Evolutionary conservation across 371 early-diverging fungal genomes (phyloP).

Genomic region (Saksenaea oblongispora): DNA sequence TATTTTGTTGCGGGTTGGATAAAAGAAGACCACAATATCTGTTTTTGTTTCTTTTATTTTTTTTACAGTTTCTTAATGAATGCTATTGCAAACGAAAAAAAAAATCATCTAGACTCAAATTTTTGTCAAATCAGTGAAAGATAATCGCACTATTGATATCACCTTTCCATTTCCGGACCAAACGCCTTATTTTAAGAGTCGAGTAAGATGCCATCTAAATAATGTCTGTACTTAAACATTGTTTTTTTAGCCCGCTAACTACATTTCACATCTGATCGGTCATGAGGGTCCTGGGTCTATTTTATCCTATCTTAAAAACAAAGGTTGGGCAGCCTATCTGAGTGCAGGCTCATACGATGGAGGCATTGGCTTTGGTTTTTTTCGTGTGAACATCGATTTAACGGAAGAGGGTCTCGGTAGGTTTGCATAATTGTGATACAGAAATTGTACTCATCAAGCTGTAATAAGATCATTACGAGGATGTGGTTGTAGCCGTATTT

Average conservation of each 20-base stretch:
- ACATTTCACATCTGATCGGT: conserved; percentile 76
- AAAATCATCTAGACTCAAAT: conserved; percentile 56
- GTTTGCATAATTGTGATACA: background rate
- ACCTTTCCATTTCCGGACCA: conserved; percentile 87
- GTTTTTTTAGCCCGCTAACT: conserved; percentile 58
- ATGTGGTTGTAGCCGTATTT: conserved; percentile 80
- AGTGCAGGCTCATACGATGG: conserved; percentile 62
- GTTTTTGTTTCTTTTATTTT: background rate
- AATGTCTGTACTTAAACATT: background rate
- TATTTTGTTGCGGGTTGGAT: background rate
- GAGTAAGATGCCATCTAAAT: conserved; percentile 29
- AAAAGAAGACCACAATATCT: background rate
- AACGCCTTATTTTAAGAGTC: conserved; percentile 51
- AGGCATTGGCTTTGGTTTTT: conserved; percentile 75
- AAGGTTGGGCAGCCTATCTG: conserved; percentile 84
- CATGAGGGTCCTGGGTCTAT: conserved; percentile 87
- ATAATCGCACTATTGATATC: conserved; percentile 70
- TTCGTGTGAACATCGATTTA: conserved; percentile 74
- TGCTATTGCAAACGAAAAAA: background rate
- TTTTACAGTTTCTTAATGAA: conserved; percentile 2
- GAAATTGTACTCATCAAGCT: background rate
- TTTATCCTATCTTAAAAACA: conserved; percentile 78
- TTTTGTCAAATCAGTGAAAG: conserved; percentile 79
- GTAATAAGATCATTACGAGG: conserved; percentile 66
- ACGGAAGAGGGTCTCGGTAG: conserved; percentile 80